Evolutionary conservation across 2,329 filamentous ascomycete genomes (phyloP), one percentile per base, ranked within the genome.

Genomic region (Diaporthe australafricana): DNA sequence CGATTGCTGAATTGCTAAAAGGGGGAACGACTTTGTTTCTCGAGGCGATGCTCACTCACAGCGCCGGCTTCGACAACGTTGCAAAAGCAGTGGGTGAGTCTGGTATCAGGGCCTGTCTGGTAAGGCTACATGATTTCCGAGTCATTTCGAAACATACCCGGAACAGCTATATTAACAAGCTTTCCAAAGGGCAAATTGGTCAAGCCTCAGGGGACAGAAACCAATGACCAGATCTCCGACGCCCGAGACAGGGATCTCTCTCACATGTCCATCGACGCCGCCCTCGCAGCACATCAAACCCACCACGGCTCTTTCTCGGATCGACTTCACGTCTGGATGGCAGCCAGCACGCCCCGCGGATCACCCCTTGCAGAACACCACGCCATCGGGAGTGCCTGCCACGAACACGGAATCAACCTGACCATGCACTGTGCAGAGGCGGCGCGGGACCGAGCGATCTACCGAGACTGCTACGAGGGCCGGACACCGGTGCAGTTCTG

Each of bases 11-110:
- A 77, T 86, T 87, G 85, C 78, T 87, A 42, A 82, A 83, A 75
- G 83, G 80, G 5, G 86, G 85, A 0, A 87, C 86, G 5, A 87
- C 85, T 2, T 86, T 83, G 73, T 88, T 88, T 73, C 78, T 88
- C 7, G 86, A 88, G 76, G 86, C 84, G 52, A 87, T 88, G 85
- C 81, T 86, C 69, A 79, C 78, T 9, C 75, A 76, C 69, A 56
- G 76, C 11, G 75, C 72, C 68, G 78, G 77, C 3, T 73, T 80
- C 55, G 77, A 66, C 42, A 76, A 78, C 45, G 76, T 76, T 1
- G 76, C 75, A 6, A 40, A 70, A 4, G 75, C 75, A 5, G 75
- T 76, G 25, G 48, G 53, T 5, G 75, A 77, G 45, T 74, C 60
- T 65, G 75, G 75, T 16, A 74, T 76, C 14, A 72, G 75, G 12